These are phyloP conservation scores for Kluyveromyces sp. DNA, from an alignment of 1,139 yeast genomes.

Conservation along the genomic window DNA sequence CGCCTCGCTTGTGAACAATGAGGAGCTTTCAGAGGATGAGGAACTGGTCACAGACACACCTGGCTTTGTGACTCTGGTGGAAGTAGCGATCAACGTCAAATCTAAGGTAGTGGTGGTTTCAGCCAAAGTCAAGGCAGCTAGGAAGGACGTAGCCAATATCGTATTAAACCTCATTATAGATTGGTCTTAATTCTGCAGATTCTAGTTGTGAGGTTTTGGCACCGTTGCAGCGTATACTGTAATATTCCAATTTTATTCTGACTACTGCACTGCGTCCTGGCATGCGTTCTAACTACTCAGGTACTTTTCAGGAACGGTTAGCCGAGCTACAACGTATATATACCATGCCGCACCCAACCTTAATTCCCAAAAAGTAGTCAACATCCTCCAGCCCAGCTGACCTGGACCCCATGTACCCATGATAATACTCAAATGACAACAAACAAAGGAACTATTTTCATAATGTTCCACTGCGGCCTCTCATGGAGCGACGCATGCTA, in stretches of 20 bases:
- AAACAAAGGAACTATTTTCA: neutral
- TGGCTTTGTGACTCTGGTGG: slow-evolving; percentile 3
- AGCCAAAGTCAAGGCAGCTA: slow-evolving; percentile 10
- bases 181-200: neutral
- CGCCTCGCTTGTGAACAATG: too few species aligned
- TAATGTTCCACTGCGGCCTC: neutral
- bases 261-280: too few species aligned
- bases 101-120: slow-evolving; percentile 11
- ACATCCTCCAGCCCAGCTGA: neutral
- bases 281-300: too few species aligned
- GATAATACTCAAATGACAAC: neutral
- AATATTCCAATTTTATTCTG: too few species aligned
- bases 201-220: neutral
- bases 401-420: neutral
- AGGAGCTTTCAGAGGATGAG: too few species aligned
- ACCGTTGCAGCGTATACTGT: neutral
- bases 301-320: too few species aligned
- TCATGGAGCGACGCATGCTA: too few species aligned
- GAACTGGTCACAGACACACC: slow-evolving; percentile 6
- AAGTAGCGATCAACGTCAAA: slow-evolving; percentile 12
- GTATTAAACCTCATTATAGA: slow-evolving; percentile 9
- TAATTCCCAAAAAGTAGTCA: neutral
- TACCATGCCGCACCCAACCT: neutral
- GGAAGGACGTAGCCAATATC: slow-evolving; percentile 8
- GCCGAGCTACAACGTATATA: neutral